Base-by-base conservation (phyloP, 2,329 filamentous ascomycete genomes). In the Aschersonia sp. region DNA sequence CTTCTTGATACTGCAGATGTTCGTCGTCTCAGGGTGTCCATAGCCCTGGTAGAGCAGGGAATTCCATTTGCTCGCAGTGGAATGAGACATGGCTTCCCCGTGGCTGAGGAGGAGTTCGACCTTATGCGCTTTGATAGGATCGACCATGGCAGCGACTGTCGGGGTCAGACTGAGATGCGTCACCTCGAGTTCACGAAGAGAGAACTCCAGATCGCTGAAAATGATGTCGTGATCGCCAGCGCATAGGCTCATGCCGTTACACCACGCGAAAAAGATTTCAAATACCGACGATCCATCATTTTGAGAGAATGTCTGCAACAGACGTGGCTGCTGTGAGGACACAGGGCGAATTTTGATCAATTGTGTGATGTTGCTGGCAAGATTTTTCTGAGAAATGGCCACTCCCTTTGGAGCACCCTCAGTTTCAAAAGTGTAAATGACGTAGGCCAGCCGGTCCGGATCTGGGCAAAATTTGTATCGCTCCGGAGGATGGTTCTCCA, bases 221-320 rank as follows among this genome's bases (percentile, higher is more conserved):
- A 94, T 65, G 2, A 78, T 74, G 55, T 92, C 84, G 54, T 89
- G 89, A 0, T 71, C 75, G 0, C 80, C 83, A 2, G 84, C 78
- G 58, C 85, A 94, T 9, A 95, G 69, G 51, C 82, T 84, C 69
- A 91, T 86, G 4, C 87, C 87, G 35, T 74, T 73, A 44, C 77
- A 75, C 84, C 88, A 94, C 0, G 87, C 72, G 56, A 87, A 94
- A 60, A 94, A 91, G 10, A 94, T 89, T 57, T 94, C 89, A 59
- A 94, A 94, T 0, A 94, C 84, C 0, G 87, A 94, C 2, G 94
- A 81, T 58, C 94, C 86, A 58, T 94, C 94, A 0, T 83, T 84
- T 58, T 89, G 85, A 0, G 86, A 91, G 58, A 85, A 94, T 2
- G 85, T 79, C 62, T 94, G 89, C 0, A 95, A 68, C 32, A 94